Evolutionary conservation across 306 rosid species (phyloP).

Genomic region (Vicia faba): DNA sequence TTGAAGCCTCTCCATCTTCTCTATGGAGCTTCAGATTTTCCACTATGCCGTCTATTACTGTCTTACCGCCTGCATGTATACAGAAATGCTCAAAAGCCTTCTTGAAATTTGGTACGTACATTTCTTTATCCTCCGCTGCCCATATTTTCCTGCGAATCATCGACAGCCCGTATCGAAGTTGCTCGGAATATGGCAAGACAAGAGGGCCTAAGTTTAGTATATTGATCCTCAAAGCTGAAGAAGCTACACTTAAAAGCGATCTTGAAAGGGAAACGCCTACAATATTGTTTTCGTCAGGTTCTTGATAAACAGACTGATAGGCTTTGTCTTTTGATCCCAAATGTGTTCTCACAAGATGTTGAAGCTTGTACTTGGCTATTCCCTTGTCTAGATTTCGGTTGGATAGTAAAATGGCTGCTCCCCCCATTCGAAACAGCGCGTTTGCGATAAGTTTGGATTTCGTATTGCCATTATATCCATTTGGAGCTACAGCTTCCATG

Average conservation of each 20-base stretch:
- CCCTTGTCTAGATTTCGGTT: conserved; percentile 53
- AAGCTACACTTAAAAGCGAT: conserved; percentile 55
- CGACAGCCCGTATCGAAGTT: conserved; percentile 44
- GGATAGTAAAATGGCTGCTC: conserved; percentile 67
- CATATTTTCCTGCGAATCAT: conserved; percentile 44
- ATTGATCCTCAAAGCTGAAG: conserved; percentile 58
- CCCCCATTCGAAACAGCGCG: conserved; percentile 69
- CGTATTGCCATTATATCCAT: conserved; percentile 51
- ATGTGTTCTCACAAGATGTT: conserved; percentile 66
- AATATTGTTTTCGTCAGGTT: conserved; percentile 47
- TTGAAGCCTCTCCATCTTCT: conserved; percentile 72
- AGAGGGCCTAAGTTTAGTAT: conserved; percentile 51
- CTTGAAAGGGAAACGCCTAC: conserved; percentile 62
- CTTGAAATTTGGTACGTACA: conserved; percentile 58
- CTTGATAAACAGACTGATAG: conserved; percentile 58
- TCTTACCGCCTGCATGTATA: conserved; percentile 79
- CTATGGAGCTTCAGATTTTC: conserved; percentile 54
- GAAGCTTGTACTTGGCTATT: conserved; percentile 62
- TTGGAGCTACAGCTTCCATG: conserved; percentile 68
- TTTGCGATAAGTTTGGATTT: conserved; percentile 68
- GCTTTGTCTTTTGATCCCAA: conserved; percentile 58
- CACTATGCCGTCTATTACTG: conserved; percentile 62
- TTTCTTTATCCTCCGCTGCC: conserved; percentile 33
- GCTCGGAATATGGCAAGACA: conserved; percentile 72
- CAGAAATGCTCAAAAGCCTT: conserved; percentile 73